Conservation (phyloP, 2,329 filamentous ascomycete species). For the Xylariaceae sp. region DNA sequence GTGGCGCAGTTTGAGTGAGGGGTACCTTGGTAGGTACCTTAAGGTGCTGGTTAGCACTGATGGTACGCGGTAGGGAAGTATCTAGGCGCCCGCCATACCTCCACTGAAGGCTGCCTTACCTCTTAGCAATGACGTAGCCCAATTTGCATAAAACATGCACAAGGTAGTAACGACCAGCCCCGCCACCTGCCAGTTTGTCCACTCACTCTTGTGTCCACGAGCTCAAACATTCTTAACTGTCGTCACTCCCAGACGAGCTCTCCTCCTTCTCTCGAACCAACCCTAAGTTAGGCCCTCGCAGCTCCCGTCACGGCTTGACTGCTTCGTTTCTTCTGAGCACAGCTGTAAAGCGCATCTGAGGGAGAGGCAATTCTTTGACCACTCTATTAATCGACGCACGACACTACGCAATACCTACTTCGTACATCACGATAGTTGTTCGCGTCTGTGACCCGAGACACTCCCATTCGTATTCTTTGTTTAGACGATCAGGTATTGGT, state of each 20-base stretch:
- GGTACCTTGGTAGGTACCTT: no score
- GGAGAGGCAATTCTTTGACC: constrained; percentile 1
- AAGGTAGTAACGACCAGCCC: not conserved
- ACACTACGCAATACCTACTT: no score
- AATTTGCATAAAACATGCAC: not conserved
- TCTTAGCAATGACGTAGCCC: not conserved
- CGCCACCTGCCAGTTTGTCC: not conserved
- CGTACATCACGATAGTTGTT: no score
- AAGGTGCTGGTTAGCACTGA: no score
- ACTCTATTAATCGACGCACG: not conserved
- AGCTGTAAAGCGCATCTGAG: not conserved
- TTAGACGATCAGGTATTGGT: constrained; percentile 2
- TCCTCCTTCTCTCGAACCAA: constrained; percentile 22
- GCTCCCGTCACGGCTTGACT: constrained; percentile 1
- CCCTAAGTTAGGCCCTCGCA: constrained; percentile 4
- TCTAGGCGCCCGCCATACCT: no score
- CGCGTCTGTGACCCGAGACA: constrained; percentile 1
- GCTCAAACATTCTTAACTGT: constrained; percentile 22
- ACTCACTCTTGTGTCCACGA: constrained; percentile 7
- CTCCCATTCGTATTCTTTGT: constrained; percentile 12
- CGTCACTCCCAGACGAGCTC: constrained; percentile 19
- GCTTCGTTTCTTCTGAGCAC: not conserved
- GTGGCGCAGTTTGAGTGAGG: no score
- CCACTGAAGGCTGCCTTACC: no score
- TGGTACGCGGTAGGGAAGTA: no score